Conservation (phyloP, 176 grass and related monocot genomes). For the Bonia amplexicaulis region DNA sequence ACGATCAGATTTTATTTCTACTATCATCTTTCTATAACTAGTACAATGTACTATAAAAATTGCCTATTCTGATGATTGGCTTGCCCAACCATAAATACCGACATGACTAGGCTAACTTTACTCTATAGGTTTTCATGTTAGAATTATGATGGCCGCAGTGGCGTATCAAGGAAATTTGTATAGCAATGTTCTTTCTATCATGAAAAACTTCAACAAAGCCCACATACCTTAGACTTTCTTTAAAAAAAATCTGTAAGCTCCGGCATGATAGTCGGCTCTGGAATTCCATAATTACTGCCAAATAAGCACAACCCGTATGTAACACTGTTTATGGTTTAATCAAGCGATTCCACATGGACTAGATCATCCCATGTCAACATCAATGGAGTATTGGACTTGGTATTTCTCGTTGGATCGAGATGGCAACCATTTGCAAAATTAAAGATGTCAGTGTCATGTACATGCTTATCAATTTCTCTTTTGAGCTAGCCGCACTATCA, state of each 20-base stretch:
- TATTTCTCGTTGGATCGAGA: constrained; percentile 10
- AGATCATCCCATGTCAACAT: constrained; percentile 11
- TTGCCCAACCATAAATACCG: not conserved
- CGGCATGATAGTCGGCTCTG: not conserved
- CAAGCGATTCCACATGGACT: not conserved
- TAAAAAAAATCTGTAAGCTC: not conserved
- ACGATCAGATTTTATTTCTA: no score
- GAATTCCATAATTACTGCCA: not conserved
- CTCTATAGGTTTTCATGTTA: not conserved
- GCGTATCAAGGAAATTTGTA: not conserved
- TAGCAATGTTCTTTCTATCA: not conserved
- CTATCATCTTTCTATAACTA: no score
- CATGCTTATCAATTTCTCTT: not conserved
- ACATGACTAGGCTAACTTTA: not conserved
- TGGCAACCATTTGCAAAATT: constrained; percentile 20
- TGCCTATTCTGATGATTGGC: not conserved
- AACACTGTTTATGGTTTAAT: not conserved
- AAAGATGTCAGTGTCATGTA: not conserved
- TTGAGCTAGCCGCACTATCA: not conserved
- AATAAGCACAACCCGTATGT: not conserved
- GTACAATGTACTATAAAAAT: no score
- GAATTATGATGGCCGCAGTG: not conserved
- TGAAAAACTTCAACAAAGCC: not conserved
- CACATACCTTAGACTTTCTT: not conserved
- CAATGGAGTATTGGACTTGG: constrained; percentile 21